These are phyloP conservation scores for Chrysophaeum taylorii DNA, from an alignment of 352 stramenopile species.

Conservation along the genomic window DNA sequence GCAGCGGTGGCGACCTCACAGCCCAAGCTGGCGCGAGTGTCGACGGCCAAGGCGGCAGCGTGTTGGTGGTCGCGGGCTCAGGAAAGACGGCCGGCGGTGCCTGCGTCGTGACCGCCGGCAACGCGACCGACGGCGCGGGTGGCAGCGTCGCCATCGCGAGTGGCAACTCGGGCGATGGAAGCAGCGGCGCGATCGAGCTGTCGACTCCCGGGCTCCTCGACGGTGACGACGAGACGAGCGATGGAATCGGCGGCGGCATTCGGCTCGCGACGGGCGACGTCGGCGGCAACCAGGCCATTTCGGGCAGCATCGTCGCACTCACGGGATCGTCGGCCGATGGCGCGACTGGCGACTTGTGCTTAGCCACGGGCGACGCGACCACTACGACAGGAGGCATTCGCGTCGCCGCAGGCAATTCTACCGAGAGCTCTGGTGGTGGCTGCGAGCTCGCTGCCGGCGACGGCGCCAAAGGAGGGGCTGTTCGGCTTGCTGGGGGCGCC, in stretches of 20 bases:
- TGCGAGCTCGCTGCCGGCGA: no score
- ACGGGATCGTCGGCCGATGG: conserved; percentile 35
- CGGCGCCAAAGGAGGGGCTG: no score
- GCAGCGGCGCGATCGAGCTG: conserved; percentile 35
- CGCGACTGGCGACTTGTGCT: conserved; percentile 25
- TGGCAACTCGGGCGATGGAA: conserved; percentile 20
- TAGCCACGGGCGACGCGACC: conserved; percentile 26
- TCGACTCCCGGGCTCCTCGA: conserved; percentile 36
- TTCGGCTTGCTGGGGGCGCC: no score
- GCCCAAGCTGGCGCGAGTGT: no score
- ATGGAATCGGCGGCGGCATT: conserved; percentile 39
- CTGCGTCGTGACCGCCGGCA: conserved; percentile 36
- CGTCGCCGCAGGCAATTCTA: no score
- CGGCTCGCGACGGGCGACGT: conserved; percentile 39
- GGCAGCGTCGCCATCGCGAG: conserved; percentile 12
- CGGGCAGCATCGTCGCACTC: no score
- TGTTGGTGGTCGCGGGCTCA: conserved; percentile 47
- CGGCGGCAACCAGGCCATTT: no score
- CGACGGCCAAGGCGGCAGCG: conserved; percentile 50
- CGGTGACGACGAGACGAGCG: conserved; percentile 36
- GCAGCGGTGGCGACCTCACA: conserved; percentile 2
- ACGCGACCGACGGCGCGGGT: conserved; percentile 8
- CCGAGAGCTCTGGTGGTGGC: no score
- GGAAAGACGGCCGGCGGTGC: conserved; percentile 34
- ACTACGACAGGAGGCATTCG: no score